Base-by-base conservation (phyloP, 1,284 basidiomycete species). In the Microstroma glucosiphilum region DNA sequence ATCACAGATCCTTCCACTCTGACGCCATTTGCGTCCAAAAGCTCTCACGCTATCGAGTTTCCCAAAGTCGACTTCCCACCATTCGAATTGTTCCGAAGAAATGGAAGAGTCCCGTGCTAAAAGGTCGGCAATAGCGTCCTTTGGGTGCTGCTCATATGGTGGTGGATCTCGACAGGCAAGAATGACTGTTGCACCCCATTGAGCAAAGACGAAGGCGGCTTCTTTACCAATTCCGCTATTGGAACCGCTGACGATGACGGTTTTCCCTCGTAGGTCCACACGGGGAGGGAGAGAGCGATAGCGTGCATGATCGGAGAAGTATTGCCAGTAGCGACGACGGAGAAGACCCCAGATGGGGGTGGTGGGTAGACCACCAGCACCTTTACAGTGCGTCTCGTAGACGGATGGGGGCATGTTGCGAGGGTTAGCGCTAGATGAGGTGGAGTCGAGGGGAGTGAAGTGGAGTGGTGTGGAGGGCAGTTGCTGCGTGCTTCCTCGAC, bases 21-120 rank as follows among this genome's bases (percentile, higher is more conserved):
- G 60, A 1, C 23, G 17, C 65, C 68, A 75, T 40, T 60, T 57
- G 23, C 66, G 40, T 0, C 67, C 71, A 37, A 75, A 70, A 0
- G 54, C 40, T n/a, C 64, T 55, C 15, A 73, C 57, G 12, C 62
- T 67, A 21, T 68, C 65, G 9, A 73, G 46, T 15, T 61, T 67
- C 11, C 68, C 61, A 55, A 63, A 71, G 57, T 75, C 73, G 40
- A 75, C 65, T 59, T 73, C 67, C 71, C 71, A 75, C 60, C 67
- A 46, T 59, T 73, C 71, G 8, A 73, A 66, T 43, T 65, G 62
- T 1, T 42, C 43, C 43, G 60, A 63, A 6, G 60, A 21, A 6
- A 63, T 43, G 25, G 53, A 61, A 1, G 61, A 60, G 12, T 62
- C 58, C 0, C 13, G 6, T 0, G 46, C 21, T n/a, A 71, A 49